Evolutionary conservation across 352 stramenopile species (phyloP).

Genomic region (Albugo candida): DNA sequence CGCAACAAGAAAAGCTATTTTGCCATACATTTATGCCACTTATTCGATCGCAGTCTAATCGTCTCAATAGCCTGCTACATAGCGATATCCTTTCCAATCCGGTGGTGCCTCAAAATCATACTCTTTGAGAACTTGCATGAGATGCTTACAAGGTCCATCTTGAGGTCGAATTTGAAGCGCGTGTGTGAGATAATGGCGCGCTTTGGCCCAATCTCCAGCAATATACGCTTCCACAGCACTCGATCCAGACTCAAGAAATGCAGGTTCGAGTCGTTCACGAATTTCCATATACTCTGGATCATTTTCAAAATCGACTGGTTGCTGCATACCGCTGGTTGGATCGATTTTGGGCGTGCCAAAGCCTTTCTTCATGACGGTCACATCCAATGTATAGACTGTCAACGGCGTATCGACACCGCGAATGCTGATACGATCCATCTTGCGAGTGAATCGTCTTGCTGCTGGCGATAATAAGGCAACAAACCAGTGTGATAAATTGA

Average conservation of each 20-base stretch:
- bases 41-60: too few relatives aligned
- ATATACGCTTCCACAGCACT: slow-evolving; percentile 63
- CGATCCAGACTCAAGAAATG: slow-evolving; percentile 44
- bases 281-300: slow-evolving; percentile 71
- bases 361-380: slow-evolving; percentile 54
- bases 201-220: slow-evolving; percentile 48
- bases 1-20: too few relatives aligned
- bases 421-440: slow-evolving; percentile 75
- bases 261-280: slow-evolving; percentile 53
- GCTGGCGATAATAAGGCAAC: slow-evolving; percentile 39
- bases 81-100: slow-evolving; percentile 83
- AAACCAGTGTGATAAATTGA: slow-evolving; percentile 77
- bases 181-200: slow-evolving; percentile 46
- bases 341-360: slow-evolving; percentile 61
- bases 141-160: slow-evolving; percentile 81
- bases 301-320: slow-evolving; percentile 63
- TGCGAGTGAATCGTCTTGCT: slow-evolving; percentile 52
- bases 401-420: slow-evolving; percentile 60
- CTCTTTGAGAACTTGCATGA: slow-evolving; percentile 82
- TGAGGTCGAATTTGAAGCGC: slow-evolving; percentile 47
- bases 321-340: slow-evolving; percentile 28
- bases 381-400: slow-evolving; percentile 77
- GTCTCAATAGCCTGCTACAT: slow-evolving; percentile 55
- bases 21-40: too few relatives aligned
- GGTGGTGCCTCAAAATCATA: slow-evolving; percentile 67